A percentile compares a stretch with the other conserved stretches of the same genome.
Evolutionary conservation across 176 grass and related monocot genomes (phyloP).

Genomic region (Themeda triandra): DNA sequence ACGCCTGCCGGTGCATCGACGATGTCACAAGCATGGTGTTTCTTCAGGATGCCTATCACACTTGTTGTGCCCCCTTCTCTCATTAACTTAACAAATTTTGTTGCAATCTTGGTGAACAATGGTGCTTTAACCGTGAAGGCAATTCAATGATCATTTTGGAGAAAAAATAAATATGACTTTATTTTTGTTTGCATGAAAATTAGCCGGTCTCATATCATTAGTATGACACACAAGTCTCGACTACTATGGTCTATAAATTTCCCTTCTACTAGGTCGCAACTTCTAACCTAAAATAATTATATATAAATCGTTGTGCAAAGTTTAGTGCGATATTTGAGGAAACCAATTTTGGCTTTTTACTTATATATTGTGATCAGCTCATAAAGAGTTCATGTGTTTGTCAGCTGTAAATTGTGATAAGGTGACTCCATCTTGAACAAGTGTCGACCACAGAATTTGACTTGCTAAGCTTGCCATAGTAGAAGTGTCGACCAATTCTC

Average conservation of each 20-base stretch:
- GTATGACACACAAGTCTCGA: not conserved
- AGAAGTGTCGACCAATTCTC: no score
- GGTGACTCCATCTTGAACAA: no score
- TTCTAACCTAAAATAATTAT: not conserved
- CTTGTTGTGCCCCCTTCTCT: constrained; percentile 71
- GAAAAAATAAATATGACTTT: not conserved
- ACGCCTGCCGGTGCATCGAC: constrained; percentile 43
- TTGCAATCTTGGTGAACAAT: not conserved
- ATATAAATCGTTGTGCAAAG: no score
- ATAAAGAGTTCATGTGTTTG: no score
- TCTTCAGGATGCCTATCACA: constrained; percentile 76
- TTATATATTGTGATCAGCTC: not conserved
- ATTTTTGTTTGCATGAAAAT: not conserved
- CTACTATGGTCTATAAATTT: not conserved
- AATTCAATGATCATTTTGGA: not conserved
- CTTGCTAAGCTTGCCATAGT: no score
- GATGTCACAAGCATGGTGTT: constrained; percentile 58
- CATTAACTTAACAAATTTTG: constrained; percentile 49
- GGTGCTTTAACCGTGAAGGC: not conserved
- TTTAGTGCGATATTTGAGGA: not conserved
- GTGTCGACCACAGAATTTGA: no score
- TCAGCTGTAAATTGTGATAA: not conserved
- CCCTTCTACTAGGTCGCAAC: no score
- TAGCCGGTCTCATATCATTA: not conserved
- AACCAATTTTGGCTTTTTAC: not conserved